These are phyloP conservation scores for Linnemannia zychae DNA, from an alignment of 192 early-diverging fungal species.

Conservation along the genomic window DNA sequence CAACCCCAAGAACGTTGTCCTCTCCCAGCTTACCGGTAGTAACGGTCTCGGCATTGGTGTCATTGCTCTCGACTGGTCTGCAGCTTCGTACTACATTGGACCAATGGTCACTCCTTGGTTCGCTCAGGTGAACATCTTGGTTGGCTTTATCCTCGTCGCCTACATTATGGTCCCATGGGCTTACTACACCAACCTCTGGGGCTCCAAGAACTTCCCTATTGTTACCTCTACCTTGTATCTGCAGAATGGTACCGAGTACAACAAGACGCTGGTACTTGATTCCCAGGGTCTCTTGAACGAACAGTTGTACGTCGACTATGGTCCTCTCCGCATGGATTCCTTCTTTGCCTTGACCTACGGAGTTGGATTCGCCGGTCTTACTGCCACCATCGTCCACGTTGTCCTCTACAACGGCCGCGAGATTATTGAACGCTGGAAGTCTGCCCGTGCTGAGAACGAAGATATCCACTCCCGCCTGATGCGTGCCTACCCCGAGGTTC, in stretches of 20 bases:
- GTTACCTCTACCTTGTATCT: constrained; percentile 43
- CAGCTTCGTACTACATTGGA: constrained; percentile 54
- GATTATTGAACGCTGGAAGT: constrained; percentile 63
- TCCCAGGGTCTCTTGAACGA: constrained; percentile 43
- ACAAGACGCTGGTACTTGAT: constrained; percentile 45
- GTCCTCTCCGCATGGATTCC: constrained; percentile 60
- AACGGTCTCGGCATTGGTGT: constrained; percentile 64
- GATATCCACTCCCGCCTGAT: constrained; percentile 77
- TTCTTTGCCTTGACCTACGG: constrained; percentile 63
- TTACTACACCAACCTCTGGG: constrained; percentile 63
- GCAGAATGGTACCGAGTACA: constrained; percentile 34
- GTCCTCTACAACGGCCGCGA: constrained; percentile 76
- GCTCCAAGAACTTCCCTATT: constrained; percentile 51
- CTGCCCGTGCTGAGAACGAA: constrained; percentile 50
- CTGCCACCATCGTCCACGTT: constrained; percentile 67
- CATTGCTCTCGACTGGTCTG: constrained; percentile 72
- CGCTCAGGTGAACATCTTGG: constrained; percentile 60
- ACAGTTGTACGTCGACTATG: constrained; percentile 47
- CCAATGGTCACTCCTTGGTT: constrained; percentile 58
- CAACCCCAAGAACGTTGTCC: constrained; percentile 49
- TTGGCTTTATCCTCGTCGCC: constrained; percentile 60
- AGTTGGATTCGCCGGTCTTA: constrained; percentile 66
- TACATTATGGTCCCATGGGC: constrained; percentile 64
- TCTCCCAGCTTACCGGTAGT: constrained; percentile 56
- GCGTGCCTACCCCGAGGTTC: constrained; percentile 75